Conservation (phyloP, 2,329 filamentous ascomycete genomes). For the Pezicula neosporulosa region DNA sequence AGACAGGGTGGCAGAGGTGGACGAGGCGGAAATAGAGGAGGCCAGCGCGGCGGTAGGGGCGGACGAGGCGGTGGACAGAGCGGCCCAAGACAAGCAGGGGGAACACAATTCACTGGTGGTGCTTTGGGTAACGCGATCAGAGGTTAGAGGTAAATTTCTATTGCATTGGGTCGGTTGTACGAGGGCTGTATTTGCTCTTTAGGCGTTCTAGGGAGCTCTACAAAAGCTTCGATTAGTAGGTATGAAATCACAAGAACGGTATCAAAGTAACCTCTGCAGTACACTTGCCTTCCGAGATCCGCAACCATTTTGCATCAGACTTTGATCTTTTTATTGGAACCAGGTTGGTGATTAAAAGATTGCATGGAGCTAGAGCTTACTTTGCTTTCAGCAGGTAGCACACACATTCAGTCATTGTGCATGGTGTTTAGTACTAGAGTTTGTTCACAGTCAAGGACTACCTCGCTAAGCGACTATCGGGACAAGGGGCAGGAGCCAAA, state of each 20-base stretch:
- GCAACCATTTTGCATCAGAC: too few relatives aligned
- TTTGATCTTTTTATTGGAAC: too few relatives aligned
- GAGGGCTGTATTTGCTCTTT: slow-evolving; percentile 23
- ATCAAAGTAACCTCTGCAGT: too few relatives aligned
- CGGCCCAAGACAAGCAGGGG: slow-evolving; percentile 63
- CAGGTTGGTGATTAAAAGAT: too few relatives aligned
- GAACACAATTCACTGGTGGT: slow-evolving; percentile 79
- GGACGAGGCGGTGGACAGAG: slow-evolving; percentile 57
- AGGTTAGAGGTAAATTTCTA: slow-evolving; percentile 39
- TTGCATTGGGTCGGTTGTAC: slow-evolving; percentile 28
- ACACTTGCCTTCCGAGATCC: too few relatives aligned
- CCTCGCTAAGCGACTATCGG: too few relatives aligned
- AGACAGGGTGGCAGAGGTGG: slow-evolving; percentile 77
- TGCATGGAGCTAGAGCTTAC: too few relatives aligned
- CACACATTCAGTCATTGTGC: too few relatives aligned
- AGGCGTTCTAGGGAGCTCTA: slow-evolving; percentile 30
- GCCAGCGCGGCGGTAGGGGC: slow-evolving; percentile 57
- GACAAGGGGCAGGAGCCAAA: too few relatives aligned
- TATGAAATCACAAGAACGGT: background rate
- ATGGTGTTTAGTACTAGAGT: too few relatives aligned
- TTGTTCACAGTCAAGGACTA: too few relatives aligned
- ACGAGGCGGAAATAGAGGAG: slow-evolving; percentile 64
- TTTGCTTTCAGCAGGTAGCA: too few relatives aligned
- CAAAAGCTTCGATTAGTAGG: slow-evolving; percentile 19
- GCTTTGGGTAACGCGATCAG: slow-evolving; percentile 68